A percentile compares a stretch with the other conserved stretches of the same genome.
Conservation (phyloP, 2,329 filamentous ascomycete species). For the Ceratocystis harringtonii region DNA sequence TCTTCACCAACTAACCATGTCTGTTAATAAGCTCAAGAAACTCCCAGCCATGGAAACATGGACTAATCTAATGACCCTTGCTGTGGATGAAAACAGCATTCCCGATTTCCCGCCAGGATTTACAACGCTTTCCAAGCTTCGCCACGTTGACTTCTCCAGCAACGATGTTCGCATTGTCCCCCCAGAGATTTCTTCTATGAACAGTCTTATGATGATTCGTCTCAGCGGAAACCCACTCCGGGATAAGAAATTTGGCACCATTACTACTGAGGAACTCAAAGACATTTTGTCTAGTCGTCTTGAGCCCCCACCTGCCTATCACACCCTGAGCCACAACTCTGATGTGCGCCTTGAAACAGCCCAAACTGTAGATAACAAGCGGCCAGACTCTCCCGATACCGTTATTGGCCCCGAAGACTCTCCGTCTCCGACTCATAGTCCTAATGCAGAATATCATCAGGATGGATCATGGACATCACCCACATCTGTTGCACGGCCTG, state of each 20-base stretch:
- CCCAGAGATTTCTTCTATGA: conserved; percentile 64
- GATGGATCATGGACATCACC: background rate
- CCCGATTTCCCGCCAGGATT: conserved; percentile 63
- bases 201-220: conserved; percentile 56
- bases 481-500: background rate
- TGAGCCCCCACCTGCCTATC: conserved; percentile 33
- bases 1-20: conserved; percentile 59
- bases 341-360: background rate
- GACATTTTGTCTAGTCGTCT: conserved; percentile 52
- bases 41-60: conserved; percentile 65
- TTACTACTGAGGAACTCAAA: conserved; percentile 70
- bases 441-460: background rate
- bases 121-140: conserved; percentile 48
- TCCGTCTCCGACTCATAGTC: conserved; percentile 10
- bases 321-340: conserved; percentile 10
- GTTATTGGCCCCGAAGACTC: conserved; percentile 15
- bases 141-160: conserved; percentile 66
- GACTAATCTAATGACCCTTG: conserved; percentile 55
- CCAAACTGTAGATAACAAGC: background rate
- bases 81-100: conserved; percentile 71
- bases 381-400: conserved; percentile 16
- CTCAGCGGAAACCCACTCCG: conserved; percentile 80
- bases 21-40: conserved; percentile 59
- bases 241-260: conserved; percentile 71
- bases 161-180: conserved; percentile 71